Percentiles rank a stretch among this genome's conserved stretches.
Conservation (phyloP, 2,329 filamentous ascomycete genomes). For the Cladosporium halotolerans region DNA sequence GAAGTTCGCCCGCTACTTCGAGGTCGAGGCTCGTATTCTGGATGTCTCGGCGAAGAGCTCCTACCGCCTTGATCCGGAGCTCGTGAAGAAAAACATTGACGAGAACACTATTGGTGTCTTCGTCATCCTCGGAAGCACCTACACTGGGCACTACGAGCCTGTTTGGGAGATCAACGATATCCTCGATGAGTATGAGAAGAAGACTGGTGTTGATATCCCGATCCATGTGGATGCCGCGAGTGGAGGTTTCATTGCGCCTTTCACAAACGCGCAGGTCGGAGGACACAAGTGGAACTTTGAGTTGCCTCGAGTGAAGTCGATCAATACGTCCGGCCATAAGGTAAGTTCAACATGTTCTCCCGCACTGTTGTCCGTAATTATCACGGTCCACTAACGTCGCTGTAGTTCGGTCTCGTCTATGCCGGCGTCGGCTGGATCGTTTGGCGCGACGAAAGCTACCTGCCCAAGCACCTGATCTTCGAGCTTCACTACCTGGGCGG, state of each 20-base stretch:
- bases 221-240: slow-evolving; percentile 62
- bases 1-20: slow-evolving; percentile 69
- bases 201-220: slow-evolving; percentile 58
- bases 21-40: slow-evolving; percentile 61
- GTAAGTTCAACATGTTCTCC: background rate
- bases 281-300: slow-evolving; percentile 59
- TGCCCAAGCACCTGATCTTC: slow-evolving; percentile 64
- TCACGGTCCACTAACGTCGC: background rate
- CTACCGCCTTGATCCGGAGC: slow-evolving; percentile 56
- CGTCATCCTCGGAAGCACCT: slow-evolving; percentile 65
- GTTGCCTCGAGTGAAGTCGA: slow-evolving; percentile 57
- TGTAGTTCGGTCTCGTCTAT: slow-evolving; percentile 29
- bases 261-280: slow-evolving; percentile 50
- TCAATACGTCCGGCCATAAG: slow-evolving; percentile 60
- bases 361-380: too few species aligned
- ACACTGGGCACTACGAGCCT: slow-evolving; percentile 68
- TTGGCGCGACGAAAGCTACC: slow-evolving; percentile 58
- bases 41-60: slow-evolving; percentile 56
- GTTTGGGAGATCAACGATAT: slow-evolving; percentile 62
- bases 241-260: slow-evolving; percentile 57
- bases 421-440: slow-evolving; percentile 64
- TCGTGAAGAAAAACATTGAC: slow-evolving; percentile 61
- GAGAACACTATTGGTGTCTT: slow-evolving; percentile 75
- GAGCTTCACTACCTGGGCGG: slow-evolving; percentile 66
- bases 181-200: slow-evolving; percentile 55